Percentiles rank a stretch among this genome's conserved stretches.
Conservation (phyloP, 345 rosid species). For the Gossypium raimondii region DNA sequence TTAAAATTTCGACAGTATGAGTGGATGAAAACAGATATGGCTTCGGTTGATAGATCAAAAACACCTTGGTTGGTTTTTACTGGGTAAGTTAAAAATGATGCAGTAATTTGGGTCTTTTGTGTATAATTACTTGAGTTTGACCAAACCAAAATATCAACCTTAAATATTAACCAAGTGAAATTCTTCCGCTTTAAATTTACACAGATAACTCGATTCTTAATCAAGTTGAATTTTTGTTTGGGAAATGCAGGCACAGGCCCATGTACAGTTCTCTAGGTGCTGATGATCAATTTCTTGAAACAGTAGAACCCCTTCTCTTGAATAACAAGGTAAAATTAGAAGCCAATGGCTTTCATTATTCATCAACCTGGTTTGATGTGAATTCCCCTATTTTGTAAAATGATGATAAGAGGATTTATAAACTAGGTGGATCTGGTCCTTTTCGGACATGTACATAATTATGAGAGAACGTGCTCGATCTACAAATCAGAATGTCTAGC, state of each 20-base stretch:
- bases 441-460: constrained; percentile 67
- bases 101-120: no score
- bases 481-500: constrained; percentile 36
- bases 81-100: constrained; percentile 36
- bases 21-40: constrained; percentile 60
- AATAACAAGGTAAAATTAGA: constrained; percentile 38
- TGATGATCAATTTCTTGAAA: constrained; percentile 22
- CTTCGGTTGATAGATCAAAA: constrained; percentile 48
- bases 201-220: neutral
- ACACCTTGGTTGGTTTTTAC: constrained; percentile 65
- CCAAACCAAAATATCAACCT: no score
- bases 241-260: constrained; percentile 55
- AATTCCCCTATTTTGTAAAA: neutral
- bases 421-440: constrained; percentile 58
- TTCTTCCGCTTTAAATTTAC: neutral
- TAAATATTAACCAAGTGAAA: no score
- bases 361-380: neutral
- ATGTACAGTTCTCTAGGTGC: constrained; percentile 45
- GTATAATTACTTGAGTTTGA: no score
- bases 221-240: neutral
- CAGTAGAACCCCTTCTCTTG: constrained; percentile 47
- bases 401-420: neutral
- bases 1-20: constrained; percentile 29
- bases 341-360: neutral
- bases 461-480: constrained; percentile 65